phyloP scores from a whole-genome alignment of 805 yeast species.

The Saccharomycopsis sp. region DNA sequence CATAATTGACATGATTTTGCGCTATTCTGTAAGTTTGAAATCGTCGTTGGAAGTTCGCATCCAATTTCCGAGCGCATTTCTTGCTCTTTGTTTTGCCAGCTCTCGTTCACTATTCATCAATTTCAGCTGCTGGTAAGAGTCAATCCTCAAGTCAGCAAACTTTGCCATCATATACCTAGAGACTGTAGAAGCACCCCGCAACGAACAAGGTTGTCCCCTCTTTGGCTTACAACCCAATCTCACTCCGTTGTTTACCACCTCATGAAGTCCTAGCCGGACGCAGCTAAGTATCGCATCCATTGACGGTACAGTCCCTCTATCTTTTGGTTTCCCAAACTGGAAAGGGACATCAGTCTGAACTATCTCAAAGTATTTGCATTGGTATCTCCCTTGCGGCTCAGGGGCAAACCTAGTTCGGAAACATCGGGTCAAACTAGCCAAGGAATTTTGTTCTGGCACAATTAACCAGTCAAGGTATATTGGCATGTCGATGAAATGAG shows the following conservation, averaged over 20 bases:
- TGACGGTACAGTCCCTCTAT: conserved; percentile 3
- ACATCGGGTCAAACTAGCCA: conserved; percentile 3
- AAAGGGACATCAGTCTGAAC: conserved; percentile 5
- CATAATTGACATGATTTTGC: neutral
- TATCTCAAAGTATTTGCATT: conserved; percentile 5
- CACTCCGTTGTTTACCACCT: conserved; percentile 19
- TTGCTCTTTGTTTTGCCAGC: conserved; percentile 1
- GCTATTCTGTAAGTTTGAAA: neutral
- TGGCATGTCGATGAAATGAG: conserved; percentile 29
- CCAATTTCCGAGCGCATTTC: conserved; percentile 12
- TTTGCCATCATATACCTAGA: neutral
- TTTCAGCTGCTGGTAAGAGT: neutral
- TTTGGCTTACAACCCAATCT: conserved; percentile 19
- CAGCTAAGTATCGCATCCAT: conserved; percentile 10
- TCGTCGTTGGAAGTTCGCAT: conserved; percentile 2
- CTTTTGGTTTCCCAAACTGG: neutral
- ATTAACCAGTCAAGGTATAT: conserved; percentile 44
- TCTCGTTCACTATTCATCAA: neutral
- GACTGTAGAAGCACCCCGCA: conserved; percentile 3
- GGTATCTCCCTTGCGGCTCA: neutral
- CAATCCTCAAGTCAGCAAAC: neutral
- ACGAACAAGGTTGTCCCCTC: conserved; percentile 4
- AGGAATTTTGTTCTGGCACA: conserved; percentile 30
- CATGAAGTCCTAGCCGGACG: neutral
- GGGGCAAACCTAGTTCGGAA: conserved; percentile 9